Evolutionary conservation across 345 rosid species (phyloP), one percentile per base, ranked within the genome.

Genomic region (Anastatica hierochuntica): DNA sequence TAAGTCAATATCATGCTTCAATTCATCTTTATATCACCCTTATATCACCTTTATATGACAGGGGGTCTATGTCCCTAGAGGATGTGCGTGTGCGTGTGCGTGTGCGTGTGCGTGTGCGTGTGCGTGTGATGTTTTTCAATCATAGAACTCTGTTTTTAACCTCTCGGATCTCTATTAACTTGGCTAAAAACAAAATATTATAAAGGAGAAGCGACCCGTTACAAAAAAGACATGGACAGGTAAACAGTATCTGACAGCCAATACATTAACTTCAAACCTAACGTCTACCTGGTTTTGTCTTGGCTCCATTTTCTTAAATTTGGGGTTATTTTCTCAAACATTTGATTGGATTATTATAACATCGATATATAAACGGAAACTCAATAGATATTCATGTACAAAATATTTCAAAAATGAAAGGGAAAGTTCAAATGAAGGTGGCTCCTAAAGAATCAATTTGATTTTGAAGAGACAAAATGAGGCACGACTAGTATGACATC

Each of bases 211-310:
- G 33, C 45, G 44, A 59, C 49, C 60, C 54, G 36, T 45, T 59
- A 31, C 66, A 20, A 59, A 53, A 66, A 58, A 66, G 60, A 66
- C 61, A 67, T 67, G 65, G 71, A 45, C 71, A 59, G 66, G 61
- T 67, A 67, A 67, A 39, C 35, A 39, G 43, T 35, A 53, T 59
- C 66, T 59, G 66, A 67, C 71, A 66, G 37, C 49, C 44, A 66
- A 66, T 61, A 59, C 66, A 67, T 59, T 67, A 37, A 67, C 66
- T 67, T 52, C 66, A 67, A 58, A 59, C 71, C 71, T 59, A 67
- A 67, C 71, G 61, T 45, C 61, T 67, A 67, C 66, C 56, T 67
- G 61, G 20, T 53, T 52, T 59, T 59, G 51, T 53, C 56, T 59
- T 59, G 66, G 66, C 55, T 67, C 66, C 34, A 53, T 67, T 50